Base-by-base conservation (phyloP, 352 stramenopile genomes). In the Aphanomyces invadans region DNA sequence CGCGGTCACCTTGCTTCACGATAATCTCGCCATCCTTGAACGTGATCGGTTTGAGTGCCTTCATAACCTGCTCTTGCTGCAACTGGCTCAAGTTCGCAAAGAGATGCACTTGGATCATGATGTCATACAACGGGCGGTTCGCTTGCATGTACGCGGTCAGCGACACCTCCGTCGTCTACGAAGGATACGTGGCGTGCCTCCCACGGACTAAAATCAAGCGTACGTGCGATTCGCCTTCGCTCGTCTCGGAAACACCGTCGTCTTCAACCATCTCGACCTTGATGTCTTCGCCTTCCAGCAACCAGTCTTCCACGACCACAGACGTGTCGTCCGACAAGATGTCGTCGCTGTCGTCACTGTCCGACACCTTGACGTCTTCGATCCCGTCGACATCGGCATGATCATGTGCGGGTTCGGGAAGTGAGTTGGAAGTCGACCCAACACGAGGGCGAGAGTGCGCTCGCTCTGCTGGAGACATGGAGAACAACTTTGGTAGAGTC, bases 91-190 rank as follows among this genome's bases (percentile, higher is more conserved):
- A 69, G 70, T 95, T 95, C 5, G 82, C 72, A 62, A 95, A 92
- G 10, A 95, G 74, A 71, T 92, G 83, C 65, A 95, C 86, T 72
- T 95, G 86, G 49, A 79, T 80, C 83, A 95, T 95, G 62, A 95
- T 74, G 62, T 95, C 82, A 68, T 95, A 95, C 46, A 95, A 78
- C 19, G 83, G 83, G 75, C 89, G 89, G 62, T 95, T 95, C 33
- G 91, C 86, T 1, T 72, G 74, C 60, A 94, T 76, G 53, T 92
- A 94, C 10, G 77, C 78, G 19, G 83, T 89, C 23, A 92, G 74
- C n/a, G 81, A 88, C 23, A 91, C 74, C 25, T 75, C 74, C 4
- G 85, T 75, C 17, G 83, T 77, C 63, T 90, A 75, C 11, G 15
- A n/a, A 10, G 5, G 3, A 36, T 44, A 25, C 9, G 17, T 29